Evolutionary conservation across 345 rosid species (phyloP).

Genomic region (Xanthoceras sorbifolium): DNA sequence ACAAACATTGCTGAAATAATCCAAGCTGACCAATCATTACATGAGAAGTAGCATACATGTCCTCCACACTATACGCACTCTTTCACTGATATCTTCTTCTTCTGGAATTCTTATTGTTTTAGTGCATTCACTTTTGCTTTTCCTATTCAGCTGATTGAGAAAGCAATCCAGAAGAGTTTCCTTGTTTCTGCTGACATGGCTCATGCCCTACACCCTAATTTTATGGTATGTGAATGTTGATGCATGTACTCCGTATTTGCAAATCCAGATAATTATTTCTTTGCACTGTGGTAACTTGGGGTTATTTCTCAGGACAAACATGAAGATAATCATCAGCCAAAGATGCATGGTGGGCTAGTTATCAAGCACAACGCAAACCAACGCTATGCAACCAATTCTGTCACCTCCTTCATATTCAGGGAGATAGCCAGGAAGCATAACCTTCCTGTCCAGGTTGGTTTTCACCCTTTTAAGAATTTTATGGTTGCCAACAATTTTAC

Average conservation of each 20-base stretch:
- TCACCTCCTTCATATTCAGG: slow-evolving; percentile 77
- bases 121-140: slow-evolving; percentile 7
- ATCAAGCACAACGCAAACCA: slow-evolving; percentile 96
- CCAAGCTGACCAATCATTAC: neutral
- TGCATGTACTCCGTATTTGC: neutral
- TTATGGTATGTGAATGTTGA: slow-evolving; percentile 47
- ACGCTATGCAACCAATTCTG: slow-evolving; percentile 93
- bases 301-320: slow-evolving; percentile 74
- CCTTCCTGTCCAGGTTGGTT: slow-evolving; percentile 75
- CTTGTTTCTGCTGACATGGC: slow-evolving; percentile 99
- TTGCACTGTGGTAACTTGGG: slow-evolving; percentile 20
- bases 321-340: slow-evolving; percentile 96
- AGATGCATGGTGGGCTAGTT: slow-evolving; percentile 98
- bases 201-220: slow-evolving; percentile 96
- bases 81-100: neutral
- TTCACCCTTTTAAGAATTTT: neutral
- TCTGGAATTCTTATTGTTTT: neutral
- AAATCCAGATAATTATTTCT: slow-evolving; percentile 12
- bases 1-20: neutral
- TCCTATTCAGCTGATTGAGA: slow-evolving; percentile 66
- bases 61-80: neutral
- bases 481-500: slow-evolving; percentile 6
- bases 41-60: neutral
- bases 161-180: slow-evolving; percentile 86
- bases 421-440: slow-evolving; percentile 79